Conservation (phyloP, 805 yeast species). For the Saccharomycopsis sp. region DNA sequence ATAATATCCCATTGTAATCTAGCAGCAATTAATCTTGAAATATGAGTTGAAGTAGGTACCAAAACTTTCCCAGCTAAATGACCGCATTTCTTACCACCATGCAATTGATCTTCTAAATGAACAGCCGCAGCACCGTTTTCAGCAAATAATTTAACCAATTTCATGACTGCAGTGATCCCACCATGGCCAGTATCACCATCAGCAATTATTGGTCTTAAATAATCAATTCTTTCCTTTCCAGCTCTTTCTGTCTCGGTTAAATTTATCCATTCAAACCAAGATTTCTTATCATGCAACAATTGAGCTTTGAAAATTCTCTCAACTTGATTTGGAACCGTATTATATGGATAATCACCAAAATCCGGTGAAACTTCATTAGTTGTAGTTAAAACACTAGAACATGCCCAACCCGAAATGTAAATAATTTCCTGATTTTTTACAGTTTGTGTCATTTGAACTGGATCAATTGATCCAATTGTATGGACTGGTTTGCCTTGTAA, state of each 20-base stretch:
- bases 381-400: slow-evolving; percentile 47
- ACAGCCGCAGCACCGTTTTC: slow-evolving; percentile 63
- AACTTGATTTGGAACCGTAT: slow-evolving; percentile 63
- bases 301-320: slow-evolving; percentile 54
- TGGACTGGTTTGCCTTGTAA: slow-evolving; percentile 40
- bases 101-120: slow-evolving; percentile 57
- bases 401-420: slow-evolving; percentile 59
- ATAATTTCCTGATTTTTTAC: slow-evolving; percentile 45
- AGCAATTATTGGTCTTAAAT: slow-evolving; percentile 55
- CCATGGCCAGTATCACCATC: slow-evolving; percentile 68
- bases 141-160: slow-evolving; percentile 57
- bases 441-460: slow-evolving; percentile 54
- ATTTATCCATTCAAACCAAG: slow-evolving; percentile 35
- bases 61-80: slow-evolving; percentile 56
- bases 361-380: slow-evolving; percentile 62
- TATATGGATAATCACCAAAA: slow-evolving; percentile 63
- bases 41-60: slow-evolving; percentile 52
- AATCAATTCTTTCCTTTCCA: slow-evolving; percentile 33
- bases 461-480: slow-evolving; percentile 57
- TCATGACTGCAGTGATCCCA: slow-evolving; percentile 55
- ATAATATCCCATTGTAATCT: slow-evolving; percentile 60
- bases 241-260: slow-evolving; percentile 14
- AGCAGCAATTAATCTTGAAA: slow-evolving; percentile 48
- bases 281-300: slow-evolving; percentile 47
- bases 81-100: slow-evolving; percentile 62